Evolutionary conservation across 2,329 filamentous ascomycete species (phyloP), one percentile per base, ranked within the genome.

Genomic region (Fusarium anthophilum): DNA sequence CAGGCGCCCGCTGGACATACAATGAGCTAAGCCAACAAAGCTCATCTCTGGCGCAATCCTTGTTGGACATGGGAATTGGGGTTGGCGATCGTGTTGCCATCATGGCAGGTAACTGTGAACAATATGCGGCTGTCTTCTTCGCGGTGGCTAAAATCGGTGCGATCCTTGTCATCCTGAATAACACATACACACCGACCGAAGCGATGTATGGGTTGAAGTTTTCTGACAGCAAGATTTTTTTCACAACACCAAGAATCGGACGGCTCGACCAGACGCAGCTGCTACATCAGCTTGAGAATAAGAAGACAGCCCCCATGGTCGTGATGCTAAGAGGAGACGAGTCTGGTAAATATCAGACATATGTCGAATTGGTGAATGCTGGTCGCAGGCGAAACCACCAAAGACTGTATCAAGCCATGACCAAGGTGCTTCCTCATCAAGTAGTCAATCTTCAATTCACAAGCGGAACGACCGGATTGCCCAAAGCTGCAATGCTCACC

Each of bases 91-190:
- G 92, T 20, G 87, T 95, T 35, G 93, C 90, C 37, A 91, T 95
- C 73, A 94, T 94, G 91, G 92, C 92, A 82, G 77, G 95, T 84
- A 83, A 97, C 89, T 85, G 95, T 86, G 84, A 97, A 88, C 87
- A 97, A 89, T 96, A 96, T 90, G 82, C 93, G 37, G 87, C 92
- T 6, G 87, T 94, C 22, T 93, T 94, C 85, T 94, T 94, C 74
- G 92, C 91, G 8, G 91, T 90, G 17, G 90, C 91, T 45, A 87
- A 89, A 53, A 87, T 93, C 24, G 91, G 91, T 15, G 91, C 88
- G 53, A 90, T 92, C 51, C 85, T 95, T 59, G 93, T 95, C 35
- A 94, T 95, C 50, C 84, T 95, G 74, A 95, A 95, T 83, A 95
- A 94, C 82, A 95, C 93, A 0, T 95, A 95, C 80, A 95, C 93